A percentile compares a stretch with the other conserved stretches of the same genome.
These are phyloP conservation scores for Leersia perrieri DNA, from an alignment of 176 grass and related monocot species.

Conservation along the genomic window DNA sequence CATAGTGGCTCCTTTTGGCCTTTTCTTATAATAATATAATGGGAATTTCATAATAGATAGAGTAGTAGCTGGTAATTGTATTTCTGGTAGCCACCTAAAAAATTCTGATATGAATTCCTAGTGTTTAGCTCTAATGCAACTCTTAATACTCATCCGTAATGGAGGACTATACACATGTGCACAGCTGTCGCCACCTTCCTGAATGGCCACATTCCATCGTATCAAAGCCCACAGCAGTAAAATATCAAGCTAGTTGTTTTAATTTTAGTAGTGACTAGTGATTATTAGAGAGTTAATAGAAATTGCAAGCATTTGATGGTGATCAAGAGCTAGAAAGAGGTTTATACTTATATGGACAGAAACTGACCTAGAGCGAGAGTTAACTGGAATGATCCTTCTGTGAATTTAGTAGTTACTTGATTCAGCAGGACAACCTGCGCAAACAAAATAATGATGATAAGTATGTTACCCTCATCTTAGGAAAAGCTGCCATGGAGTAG, in stretches of 20 bases:
- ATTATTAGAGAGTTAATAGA: not conserved
- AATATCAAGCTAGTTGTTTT: not conserved
- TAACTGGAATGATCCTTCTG: constrained; percentile 83
- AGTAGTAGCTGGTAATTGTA: not conserved
- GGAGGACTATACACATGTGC: no score
- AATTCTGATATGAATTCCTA: not conserved
- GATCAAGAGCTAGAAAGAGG: not conserved
- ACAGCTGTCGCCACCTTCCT: not conserved
- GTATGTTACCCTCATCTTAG: constrained; percentile 11
- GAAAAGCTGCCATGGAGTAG: not conserved
- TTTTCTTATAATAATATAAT: not conserved
- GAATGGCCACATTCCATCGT: not conserved
- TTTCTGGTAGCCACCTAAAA: not conserved
- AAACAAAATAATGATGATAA: constrained; percentile 31
- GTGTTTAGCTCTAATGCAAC: not conserved
- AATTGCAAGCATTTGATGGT: not conserved
- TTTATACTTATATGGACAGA: not conserved
- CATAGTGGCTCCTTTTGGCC: not conserved
- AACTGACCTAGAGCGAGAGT: constrained; percentile 85
- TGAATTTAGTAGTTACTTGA: constrained; percentile 95
- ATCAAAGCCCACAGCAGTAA: not conserved
- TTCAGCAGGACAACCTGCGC: constrained; percentile 90
- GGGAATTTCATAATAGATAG: not conserved
- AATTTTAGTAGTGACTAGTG: not conserved
- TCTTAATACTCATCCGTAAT: not conserved